Conservation (phyloP, 176 grass and related monocot genomes). For the Lolium multiflorum region DNA sequence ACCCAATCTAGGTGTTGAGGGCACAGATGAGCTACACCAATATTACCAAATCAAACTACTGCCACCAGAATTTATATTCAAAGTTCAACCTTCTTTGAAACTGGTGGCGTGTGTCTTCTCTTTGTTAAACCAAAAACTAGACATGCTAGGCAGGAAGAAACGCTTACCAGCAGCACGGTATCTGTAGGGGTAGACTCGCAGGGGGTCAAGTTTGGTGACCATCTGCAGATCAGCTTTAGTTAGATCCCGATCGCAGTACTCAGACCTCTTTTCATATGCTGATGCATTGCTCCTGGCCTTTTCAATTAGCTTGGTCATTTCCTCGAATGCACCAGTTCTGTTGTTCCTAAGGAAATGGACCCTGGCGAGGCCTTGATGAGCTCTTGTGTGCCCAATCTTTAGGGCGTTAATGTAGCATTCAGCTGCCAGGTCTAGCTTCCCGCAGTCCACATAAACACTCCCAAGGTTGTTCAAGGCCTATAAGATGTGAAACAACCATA, state of each 20-base stretch:
- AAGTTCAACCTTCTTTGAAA: conserved; percentile 45
- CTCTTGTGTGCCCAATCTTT: conserved; percentile 96
- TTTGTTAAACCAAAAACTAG: conserved; percentile 16
- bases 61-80: conserved; percentile 29
- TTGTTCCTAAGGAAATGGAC: conserved; percentile 91
- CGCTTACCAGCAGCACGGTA: conserved; percentile 93
- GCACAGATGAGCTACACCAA: conserved; percentile 50
- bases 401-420: conserved; percentile 92
- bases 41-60: conserved; percentile 40
- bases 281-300: conserved; percentile 96
- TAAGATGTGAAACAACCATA: conserved; percentile 42
- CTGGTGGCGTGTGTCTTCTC: background rate
- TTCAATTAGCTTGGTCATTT: conserved; percentile 99
- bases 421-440: conserved; percentile 90
- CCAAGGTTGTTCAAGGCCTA: conserved; percentile 98
- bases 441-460: conserved; percentile 96
- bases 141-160: conserved; percentile 30
- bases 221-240: conserved; percentile 86
- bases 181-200: conserved; percentile 95
- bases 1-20: conserved; percentile 45
- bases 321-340: conserved; percentile 75
- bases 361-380: conserved; percentile 93
- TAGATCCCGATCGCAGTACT: conserved; percentile 89
- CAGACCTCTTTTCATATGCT: conserved; percentile 97
- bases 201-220: conserved; percentile 93